These are phyloP conservation scores for Penicillium italicum DNA, from an alignment of 2,329 filamentous ascomycete species.

Conservation along the genomic window DNA sequence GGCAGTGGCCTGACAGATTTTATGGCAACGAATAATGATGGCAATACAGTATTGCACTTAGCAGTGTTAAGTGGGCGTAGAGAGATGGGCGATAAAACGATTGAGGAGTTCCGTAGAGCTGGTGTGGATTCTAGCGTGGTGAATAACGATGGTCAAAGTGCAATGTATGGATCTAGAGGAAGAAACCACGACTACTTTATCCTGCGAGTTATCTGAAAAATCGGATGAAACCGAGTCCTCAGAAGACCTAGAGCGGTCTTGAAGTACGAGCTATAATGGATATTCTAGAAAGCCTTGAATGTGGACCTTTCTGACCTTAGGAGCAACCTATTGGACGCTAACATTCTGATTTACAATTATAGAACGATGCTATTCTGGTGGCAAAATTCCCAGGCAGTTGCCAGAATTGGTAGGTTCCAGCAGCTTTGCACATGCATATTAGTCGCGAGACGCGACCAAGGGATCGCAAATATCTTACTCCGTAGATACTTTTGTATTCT, in stretches of 20 bases:
- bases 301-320: not conserved
- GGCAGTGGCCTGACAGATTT: not conserved
- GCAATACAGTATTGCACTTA: not conserved
- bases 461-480: not conserved
- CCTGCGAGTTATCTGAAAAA: not conserved
- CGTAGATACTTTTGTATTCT: too few relatives aligned
- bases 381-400: not conserved
- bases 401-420: not conserved
- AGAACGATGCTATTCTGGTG: not conserved
- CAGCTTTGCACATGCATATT: not conserved
- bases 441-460: not conserved
- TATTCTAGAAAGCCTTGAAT: not conserved
- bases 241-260: not conserved
- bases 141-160: not conserved
- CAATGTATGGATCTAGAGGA: too few relatives aligned
- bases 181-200: not conserved
- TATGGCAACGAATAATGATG: not conserved
- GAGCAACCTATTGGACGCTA: not conserved
- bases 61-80: not conserved
- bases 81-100: not conserved
- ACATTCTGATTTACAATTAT: not conserved
- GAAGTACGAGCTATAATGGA: not conserved
- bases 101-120: not conserved
- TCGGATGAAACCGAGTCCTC: not conserved
- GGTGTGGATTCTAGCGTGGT: not conserved